Base-by-base conservation (phyloP, 306 rosid species). In the Sechiopsis laciniata region DNA sequence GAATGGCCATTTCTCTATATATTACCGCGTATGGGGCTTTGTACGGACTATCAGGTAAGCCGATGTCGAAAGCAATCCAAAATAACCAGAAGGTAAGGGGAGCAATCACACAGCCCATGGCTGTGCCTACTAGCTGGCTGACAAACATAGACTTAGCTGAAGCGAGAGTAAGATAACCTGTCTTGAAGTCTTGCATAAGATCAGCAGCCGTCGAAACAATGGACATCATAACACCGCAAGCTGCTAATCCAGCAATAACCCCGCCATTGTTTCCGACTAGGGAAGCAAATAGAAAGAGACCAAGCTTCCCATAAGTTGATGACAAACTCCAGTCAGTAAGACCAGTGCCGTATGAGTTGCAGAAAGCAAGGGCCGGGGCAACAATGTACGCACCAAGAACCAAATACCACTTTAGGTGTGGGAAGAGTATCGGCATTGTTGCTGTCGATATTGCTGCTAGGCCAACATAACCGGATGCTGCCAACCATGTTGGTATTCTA, bases 111-210 rank as follows among this genome's bases (percentile, higher is more conserved):
- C 97, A 89, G 11, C 99, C 97, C 96, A 95, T 86, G 67, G 91
- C 97, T 73, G 99, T 91, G 51, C 99, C 99, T 6, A 91, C 78
- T 54, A 91, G 24, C 75, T 89, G 97, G 82, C 95, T 89, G 72
- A 91, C 86, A 54, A 95, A 91, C 99, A 91, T 95, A n/a, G 96
- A 91, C 85, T 77, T 95, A 0, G 96, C 96, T 0, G 96, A 95
- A 10, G 99, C 91, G 45, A 87, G 83, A 61, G 96, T 95, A 74
- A 95, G 96, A 84, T 95, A 95, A 72, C 97, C 97, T 0, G 97
- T 89, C 91, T 91, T 95, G 83, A 95, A 95, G 83, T 95, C 99
- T 87, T 95, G 99, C 99, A 95, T 95, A 80, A 95, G 99, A 84
- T 95, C 97, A 2, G 97, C 95, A 13, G 99, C 97, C 0, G 96